Evolutionary conservation across 2,329 filamentous ascomycete species (phyloP), one percentile per base, ranked within the genome.

Genomic region (Fusarium siculi): DNA sequence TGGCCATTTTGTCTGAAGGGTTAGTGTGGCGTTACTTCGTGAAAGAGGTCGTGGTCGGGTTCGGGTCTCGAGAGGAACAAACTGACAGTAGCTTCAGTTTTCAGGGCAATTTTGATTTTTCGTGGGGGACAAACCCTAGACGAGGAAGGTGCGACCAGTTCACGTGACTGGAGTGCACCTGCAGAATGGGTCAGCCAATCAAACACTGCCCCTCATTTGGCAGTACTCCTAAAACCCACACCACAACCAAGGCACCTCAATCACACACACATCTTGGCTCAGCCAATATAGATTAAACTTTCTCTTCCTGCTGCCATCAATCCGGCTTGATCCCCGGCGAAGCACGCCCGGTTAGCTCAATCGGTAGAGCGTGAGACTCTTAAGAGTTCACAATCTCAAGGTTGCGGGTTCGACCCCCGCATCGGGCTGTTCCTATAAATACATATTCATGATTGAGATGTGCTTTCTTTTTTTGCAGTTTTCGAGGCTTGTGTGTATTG

Each of bases 301-400:
- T 37, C 15, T 53, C 2, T 4, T 2, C 9, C 37, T 32, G 21
- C 7, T 25, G 72, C 71, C 76, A 54, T 40, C 53, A 73, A 53
- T 44, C 49, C 57, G 69, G 69, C 63, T 57, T 53, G 55, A 73
- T 86, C 83, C 84, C 85, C 86, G 87, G 87, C 84, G 83, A 86
- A 80, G 81, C 81, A 81, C 81, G 79, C 80, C 79, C 81, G 77
- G 76, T 76, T 78, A 78, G 77, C 75, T 79, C 77, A 78, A 79
- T 79, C 78, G 78, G 77, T 90, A 91, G 89, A 91, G 89, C 89
- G 88, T 90, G 86, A 90, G 89, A 90, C 89, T 91, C 89, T 87
- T 87, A 87, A 11, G 75, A 78, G 77, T 77, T 73, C 77, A 62
- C 78, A 44, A 87, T 86, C 86, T 87, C 84, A 86, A 87, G 85